phyloP scores from a whole-genome alignment of 225 moss, liverwort and hornwort species.

The Rhytidiadelphus loreus region DNA sequence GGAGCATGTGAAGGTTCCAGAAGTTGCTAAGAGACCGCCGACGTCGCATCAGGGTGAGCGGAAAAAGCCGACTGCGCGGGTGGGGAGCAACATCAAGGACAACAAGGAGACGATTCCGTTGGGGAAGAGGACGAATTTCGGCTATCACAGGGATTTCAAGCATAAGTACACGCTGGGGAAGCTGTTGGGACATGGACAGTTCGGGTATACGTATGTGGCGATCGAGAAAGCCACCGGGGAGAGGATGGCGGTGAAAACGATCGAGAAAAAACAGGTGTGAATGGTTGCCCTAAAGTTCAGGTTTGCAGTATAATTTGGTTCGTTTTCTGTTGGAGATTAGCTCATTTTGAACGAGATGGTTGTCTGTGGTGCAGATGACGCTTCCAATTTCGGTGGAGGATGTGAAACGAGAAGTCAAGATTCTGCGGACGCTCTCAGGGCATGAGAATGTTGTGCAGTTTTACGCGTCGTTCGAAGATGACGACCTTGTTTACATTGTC shows the following conservation, averaged over 20 bases:
- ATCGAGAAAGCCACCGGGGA: constrained; percentile 42
- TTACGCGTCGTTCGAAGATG: constrained; percentile 82
- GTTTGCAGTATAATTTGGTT: background rate
- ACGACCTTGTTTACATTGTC: constrained; percentile 90
- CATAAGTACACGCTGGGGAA: constrained; percentile 73
- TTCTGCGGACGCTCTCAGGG: constrained; percentile 68
- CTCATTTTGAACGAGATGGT: background rate
- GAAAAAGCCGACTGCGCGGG: constrained; percentile 33
- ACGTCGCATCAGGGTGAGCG: background rate
- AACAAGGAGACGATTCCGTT: constrained; percentile 57
- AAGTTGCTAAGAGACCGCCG: background rate
- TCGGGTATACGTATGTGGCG: constrained; percentile 79
- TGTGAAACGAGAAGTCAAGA: constrained; percentile 85
- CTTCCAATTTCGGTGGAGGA: constrained; percentile 92
- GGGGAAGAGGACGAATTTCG: constrained; percentile 81
- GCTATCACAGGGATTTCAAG: constrained; percentile 69
- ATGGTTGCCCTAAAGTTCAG: background rate
- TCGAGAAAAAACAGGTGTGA: constrained; percentile 84
- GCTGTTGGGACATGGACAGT: constrained; percentile 86
- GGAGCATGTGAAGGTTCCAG: background rate
- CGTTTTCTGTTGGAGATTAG: background rate
- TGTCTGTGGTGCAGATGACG: constrained; percentile 41
- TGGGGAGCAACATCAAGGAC: constrained; percentile 37
- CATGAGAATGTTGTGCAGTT: constrained; percentile 97
- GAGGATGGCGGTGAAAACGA: constrained; percentile 81